Base-by-base conservation (phyloP, 2,329 filamentous ascomycete genomes). In the Epichloe hybrida region DNA sequence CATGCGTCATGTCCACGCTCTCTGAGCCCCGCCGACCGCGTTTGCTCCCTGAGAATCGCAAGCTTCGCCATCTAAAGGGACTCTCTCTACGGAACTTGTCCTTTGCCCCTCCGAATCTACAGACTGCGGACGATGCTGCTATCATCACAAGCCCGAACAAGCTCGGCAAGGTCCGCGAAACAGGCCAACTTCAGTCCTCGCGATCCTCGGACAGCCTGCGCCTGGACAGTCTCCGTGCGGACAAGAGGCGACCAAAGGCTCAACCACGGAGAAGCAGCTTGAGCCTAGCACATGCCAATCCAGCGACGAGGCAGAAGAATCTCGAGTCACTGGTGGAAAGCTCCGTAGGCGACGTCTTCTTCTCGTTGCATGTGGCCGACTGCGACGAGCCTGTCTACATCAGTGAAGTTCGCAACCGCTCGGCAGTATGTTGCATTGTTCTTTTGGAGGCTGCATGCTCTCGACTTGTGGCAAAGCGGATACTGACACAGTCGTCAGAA, bases 51-150 rank as follows among this genome's bases (percentile, higher is more conserved):
- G 77, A 93, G 75, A 96, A 95, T 66, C 86, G 89, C 64, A 89
- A 85, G 65, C 75, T 97, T 49, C 83, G 91, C 50, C 90, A 96
- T 71, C 77, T 96, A 4, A 83, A 87, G 60, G 88, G 88, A 57
- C 80, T 97, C 58, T 91, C 86, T 51, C 71, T 96, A 48, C 87
- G 91, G 52, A 96, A 96, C 66, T 73, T 96, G 42, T 82, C 81
- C 54, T 82, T 95, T 57, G 72, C 73, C 72, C 55, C 70, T 73
- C 52, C 70, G 72, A 56, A 70, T 70, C 60, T 70, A 75, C 66
- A 87, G 39, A 83, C 85, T 60, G 86, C 91, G 68, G 90, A 95
- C 66, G 86, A 90, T 59, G 84, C 81, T 35, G 77, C 84, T 36
- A 79, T 88, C 35, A 83, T 83, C 56, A 81, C 81, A 57, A 82